These are phyloP conservation scores for Neonectria magnoliae DNA, from an alignment of 2,329 filamentous ascomycete genomes.

Conservation along the genomic window DNA sequence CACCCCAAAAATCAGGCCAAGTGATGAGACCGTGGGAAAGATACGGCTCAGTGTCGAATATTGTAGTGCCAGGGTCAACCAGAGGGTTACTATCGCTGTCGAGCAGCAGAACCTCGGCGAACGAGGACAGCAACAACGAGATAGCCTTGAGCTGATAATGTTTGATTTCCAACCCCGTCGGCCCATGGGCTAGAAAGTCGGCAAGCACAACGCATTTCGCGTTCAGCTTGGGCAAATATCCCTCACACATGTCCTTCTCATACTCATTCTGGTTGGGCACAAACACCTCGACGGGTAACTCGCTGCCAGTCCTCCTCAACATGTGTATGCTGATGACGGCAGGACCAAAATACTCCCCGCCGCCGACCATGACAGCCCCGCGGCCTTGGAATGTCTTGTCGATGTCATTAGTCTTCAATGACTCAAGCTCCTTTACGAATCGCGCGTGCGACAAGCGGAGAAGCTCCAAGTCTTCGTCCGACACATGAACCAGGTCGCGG, in stretches of 20 bases:
- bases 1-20: constrained; percentile 22
- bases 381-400: constrained; percentile 7
- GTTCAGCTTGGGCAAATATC: constrained; percentile 18
- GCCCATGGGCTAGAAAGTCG: neutral
- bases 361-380: constrained; percentile 25
- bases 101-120: constrained; percentile 21
- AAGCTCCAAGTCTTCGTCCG: constrained; percentile 9
- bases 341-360: constrained; percentile 25
- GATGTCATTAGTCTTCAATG: neutral
- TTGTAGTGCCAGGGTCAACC: constrained; percentile 9
- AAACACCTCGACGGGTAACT: constrained; percentile 21
- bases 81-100: constrained; percentile 26
- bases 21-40: constrained; percentile 10
- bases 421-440: constrained; percentile 11
- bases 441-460: constrained; percentile 5
- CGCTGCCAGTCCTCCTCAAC: constrained; percentile 19
- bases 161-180: constrained; percentile 4
- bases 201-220: constrained; percentile 21
- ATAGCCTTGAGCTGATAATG: constrained; percentile 24
- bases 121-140: constrained; percentile 20
- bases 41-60: constrained; percentile 20
- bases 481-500: constrained; percentile 1
- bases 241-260: constrained; percentile 14
- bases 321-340: constrained; percentile 26
- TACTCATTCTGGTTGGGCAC: constrained; percentile 20